Evolutionary conservation across 331 rosid species (phyloP).

Genomic region (Pyrus hybrid): DNA sequence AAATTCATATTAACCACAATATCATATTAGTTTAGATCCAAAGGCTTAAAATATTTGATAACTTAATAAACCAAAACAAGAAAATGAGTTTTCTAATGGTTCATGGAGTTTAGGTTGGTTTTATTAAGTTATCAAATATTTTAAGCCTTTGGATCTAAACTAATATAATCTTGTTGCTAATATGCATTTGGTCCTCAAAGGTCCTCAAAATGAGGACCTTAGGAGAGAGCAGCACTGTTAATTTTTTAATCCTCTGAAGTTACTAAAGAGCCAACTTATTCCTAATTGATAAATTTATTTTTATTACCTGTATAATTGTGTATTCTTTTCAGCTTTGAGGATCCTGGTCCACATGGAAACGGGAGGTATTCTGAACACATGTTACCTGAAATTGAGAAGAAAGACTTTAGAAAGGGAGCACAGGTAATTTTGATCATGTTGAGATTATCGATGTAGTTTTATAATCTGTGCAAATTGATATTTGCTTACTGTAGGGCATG

Average conservation of each 20-base stretch:
- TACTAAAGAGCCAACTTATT: not conserved
- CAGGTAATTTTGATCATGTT: conserved; percentile 52
- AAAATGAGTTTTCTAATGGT: no score
- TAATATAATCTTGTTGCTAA: no score
- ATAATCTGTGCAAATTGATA: not conserved
- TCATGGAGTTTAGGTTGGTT: no score
- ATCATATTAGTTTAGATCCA: no score
- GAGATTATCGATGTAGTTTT: conserved; percentile 6
- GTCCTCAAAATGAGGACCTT: no score
- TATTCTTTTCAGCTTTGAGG: conserved; percentile 61
- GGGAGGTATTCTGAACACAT: conserved; percentile 93
- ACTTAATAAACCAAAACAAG: no score
- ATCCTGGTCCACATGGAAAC: conserved; percentile 99
- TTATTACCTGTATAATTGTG: not conserved
- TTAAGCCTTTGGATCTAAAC: no score
- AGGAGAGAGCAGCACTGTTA: no score
- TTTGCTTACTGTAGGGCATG: not conserved
- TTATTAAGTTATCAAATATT: no score
- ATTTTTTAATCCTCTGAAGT: not conserved
- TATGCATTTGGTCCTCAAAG: no score
- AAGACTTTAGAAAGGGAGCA: conserved; percentile 97
- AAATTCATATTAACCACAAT: no score
- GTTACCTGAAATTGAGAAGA: conserved; percentile 90
- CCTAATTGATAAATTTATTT: not conserved
- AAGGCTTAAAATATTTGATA: no score